A percentile compares a stretch with the other conserved stretches of the same genome.
Evolutionary conservation across 768 basidiomycete genomes (phyloP).

Genomic region (Podaxis carcinomalis): DNA sequence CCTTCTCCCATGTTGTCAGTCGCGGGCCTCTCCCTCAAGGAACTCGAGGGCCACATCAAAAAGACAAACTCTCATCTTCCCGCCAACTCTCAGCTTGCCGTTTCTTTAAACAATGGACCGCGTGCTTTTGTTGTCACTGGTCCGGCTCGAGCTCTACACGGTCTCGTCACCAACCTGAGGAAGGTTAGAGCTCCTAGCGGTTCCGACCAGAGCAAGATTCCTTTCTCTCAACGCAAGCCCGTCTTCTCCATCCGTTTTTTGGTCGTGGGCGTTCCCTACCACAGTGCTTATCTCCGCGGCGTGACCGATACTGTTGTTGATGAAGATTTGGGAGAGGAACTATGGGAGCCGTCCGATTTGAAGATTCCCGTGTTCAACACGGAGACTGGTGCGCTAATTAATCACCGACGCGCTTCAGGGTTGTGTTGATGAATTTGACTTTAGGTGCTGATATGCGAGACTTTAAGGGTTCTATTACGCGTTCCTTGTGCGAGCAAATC

Average conservation of each 20-base stretch:
- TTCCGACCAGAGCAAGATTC: slow-evolving; percentile 89
- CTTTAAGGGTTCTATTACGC: slow-evolving; percentile 68
- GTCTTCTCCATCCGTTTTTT: slow-evolving; percentile 92
- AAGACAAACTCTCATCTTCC: slow-evolving; percentile 88
- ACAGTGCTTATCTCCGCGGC: slow-evolving; percentile 78
- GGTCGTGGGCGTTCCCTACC: slow-evolving; percentile 94
- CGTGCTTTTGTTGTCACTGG: slow-evolving; percentile 92
- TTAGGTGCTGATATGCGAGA: slow-evolving; percentile 82
- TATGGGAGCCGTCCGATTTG: slow-evolving; percentile 69
- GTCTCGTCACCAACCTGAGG: slow-evolving; percentile 85
- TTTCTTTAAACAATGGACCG: slow-evolving; percentile 93
- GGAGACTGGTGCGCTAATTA: slow-evolving; percentile 68
- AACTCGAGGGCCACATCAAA: slow-evolving; percentile 75
- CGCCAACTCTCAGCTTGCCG: slow-evolving; percentile 67
- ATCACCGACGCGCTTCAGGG: slow-evolving; percentile 5
- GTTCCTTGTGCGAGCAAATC: slow-evolving; percentile 89
- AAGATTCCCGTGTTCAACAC: slow-evolving; percentile 89
- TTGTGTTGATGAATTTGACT: slow-evolving; percentile 15
- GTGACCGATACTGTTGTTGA: slow-evolving; percentile 71
- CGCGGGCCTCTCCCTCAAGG: slow-evolving; percentile 71
- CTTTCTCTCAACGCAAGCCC: slow-evolving; percentile 92
- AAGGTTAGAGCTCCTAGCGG: slow-evolving; percentile 86
- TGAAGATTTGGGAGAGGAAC: slow-evolving; percentile 75
- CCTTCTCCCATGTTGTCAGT: slow-evolving; percentile 94
- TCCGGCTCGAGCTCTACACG: slow-evolving; percentile 86